These are phyloP conservation scores for Simplicillium sp. DNA, from an alignment of 2,329 filamentous ascomycete species.

Conservation along the genomic window DNA sequence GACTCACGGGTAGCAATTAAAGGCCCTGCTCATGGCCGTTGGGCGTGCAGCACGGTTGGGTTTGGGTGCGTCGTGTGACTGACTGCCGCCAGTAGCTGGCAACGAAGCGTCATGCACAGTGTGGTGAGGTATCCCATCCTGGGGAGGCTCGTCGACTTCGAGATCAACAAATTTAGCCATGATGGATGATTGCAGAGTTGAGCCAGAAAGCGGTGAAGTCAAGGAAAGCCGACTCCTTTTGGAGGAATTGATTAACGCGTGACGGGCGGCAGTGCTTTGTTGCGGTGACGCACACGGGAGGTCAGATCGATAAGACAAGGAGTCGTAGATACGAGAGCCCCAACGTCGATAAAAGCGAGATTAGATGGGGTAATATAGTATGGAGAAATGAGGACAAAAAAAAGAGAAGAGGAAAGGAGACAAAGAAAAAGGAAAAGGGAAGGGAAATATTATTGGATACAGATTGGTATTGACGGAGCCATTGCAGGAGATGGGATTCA, in stretches of 20 bases:
- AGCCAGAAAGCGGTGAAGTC: neutral
- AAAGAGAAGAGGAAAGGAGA: neutral
- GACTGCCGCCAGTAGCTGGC: neutral
- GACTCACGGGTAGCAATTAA: constrained; percentile 26
- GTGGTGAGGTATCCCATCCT: constrained; percentile 2
- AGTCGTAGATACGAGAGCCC: no score
- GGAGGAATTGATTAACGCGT: constrained; percentile 2
- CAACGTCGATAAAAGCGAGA: no score
- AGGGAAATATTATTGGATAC: neutral
- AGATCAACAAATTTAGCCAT: constrained; percentile 15
- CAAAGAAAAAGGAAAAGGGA: neutral
- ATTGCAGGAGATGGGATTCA: no score
- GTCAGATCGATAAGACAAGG: no score
- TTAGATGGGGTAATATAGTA: neutral
- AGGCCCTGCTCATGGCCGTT: constrained; percentile 16
- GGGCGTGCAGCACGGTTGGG: constrained; percentile 5
- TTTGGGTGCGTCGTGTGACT: constrained; percentile 4
- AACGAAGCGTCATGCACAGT: constrained; percentile 1
- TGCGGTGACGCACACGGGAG: no score
- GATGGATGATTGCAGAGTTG: neutral
- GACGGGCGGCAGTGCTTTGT: neutral
- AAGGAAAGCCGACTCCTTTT: constrained; percentile 1
- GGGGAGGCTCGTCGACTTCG: constrained; percentile 9
- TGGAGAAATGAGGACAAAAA: neutral
- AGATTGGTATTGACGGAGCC: neutral